Evolutionary conservation across 805 yeast genomes (phyloP), one percentile per base, ranked within the genome.

Genomic region (Candida arabinofermentans): DNA sequence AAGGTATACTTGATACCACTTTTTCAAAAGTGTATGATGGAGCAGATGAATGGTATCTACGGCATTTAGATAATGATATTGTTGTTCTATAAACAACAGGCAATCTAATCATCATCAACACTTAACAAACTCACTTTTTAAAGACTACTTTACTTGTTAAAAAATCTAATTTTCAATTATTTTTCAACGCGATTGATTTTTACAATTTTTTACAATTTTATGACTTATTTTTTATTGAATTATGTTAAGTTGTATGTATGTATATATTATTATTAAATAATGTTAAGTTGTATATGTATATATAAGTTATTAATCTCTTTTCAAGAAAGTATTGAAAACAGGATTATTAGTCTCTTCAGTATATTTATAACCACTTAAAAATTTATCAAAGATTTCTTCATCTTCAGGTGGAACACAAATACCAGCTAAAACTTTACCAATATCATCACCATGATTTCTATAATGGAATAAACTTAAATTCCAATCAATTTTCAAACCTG

Each of bases 401-500:
- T 81, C 85, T 24, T 79, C 72, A 31, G 77, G 75, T 3, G 98
- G 96, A 21, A 90, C 88, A 38, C 81, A 81, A 43, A 95, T 75
- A 31, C 96, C 99, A 34, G 95, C 91, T 46, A 93, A 71, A 1
- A 93, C 87, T 63, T 88, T 88, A 35, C 96, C 98, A 35, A 93
- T 75, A 59, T 93, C 99, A 39, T 91, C 82, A 30, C 99, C 99
- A 54, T 89, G 95, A 67, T 93, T 89, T 72, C 99, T 81, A 66
- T 93, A 93, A 64, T 93, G 96, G 81, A 93, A 93, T 55, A 93
- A 67, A 1, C 97, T 85, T 47, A 93, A 79, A 60, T 93, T 93
- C 97, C 98, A 93, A 38, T 81, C 79, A 21, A 74, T 72, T 55
- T 83, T 78, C 59, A 93, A 65, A 14, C 81, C 73, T 22, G 74